phyloP scores from a whole-genome alignment of 306 rosid genomes.

The Cicer arietinum region DNA sequence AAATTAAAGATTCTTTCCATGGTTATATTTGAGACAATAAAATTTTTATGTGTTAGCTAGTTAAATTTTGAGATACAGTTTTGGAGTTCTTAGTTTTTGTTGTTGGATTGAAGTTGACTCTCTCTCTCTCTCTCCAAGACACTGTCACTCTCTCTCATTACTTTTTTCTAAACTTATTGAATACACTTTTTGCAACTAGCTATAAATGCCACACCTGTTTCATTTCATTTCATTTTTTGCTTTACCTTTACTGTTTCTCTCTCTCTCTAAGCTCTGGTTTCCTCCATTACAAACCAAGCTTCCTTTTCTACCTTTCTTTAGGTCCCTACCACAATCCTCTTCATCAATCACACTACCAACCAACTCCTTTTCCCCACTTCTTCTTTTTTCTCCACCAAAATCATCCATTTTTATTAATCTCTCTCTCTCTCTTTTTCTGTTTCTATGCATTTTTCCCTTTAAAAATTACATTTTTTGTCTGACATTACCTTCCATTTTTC shows the following conservation, averaged over 20 bases:
- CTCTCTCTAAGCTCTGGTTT: slow-evolving; percentile 48
- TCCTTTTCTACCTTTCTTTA: slow-evolving; percentile 80
- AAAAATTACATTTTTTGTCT: slow-evolving; percentile 63
- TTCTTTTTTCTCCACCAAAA: slow-evolving; percentile 50
- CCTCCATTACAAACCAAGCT: slow-evolving; percentile 88
- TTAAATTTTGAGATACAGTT: too few relatives aligned
- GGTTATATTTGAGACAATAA: too few relatives aligned
- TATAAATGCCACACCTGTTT: slow-evolving; percentile 55
- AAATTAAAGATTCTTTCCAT: too few relatives aligned
- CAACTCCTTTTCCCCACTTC: slow-evolving; percentile 73
- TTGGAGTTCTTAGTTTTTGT: not conserved
- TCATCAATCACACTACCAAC: slow-evolving; percentile 60
- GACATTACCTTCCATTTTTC: slow-evolving; percentile 49
- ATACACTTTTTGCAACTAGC: slow-evolving; percentile 52
- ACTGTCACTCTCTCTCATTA: slow-evolving; percentile 21
- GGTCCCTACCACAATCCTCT: slow-evolving; percentile 57
- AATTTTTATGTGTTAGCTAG: too few relatives aligned
- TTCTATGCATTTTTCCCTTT: slow-evolving; percentile 39
- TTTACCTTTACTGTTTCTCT: slow-evolving; percentile 70
- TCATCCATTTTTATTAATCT: slow-evolving; percentile 25
- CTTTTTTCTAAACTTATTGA: slow-evolving; percentile 49
- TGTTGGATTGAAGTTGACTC: slow-evolving; percentile 55
- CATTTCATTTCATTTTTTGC: slow-evolving; percentile 51
- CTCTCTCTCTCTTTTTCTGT: slow-evolving; percentile 38
- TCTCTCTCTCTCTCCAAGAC: slow-evolving; percentile 31